These are phyloP conservation scores for Leccinum subrobustum DNA, from an alignment of 1,284 basidiomycete genomes.

Conservation along the genomic window DNA sequence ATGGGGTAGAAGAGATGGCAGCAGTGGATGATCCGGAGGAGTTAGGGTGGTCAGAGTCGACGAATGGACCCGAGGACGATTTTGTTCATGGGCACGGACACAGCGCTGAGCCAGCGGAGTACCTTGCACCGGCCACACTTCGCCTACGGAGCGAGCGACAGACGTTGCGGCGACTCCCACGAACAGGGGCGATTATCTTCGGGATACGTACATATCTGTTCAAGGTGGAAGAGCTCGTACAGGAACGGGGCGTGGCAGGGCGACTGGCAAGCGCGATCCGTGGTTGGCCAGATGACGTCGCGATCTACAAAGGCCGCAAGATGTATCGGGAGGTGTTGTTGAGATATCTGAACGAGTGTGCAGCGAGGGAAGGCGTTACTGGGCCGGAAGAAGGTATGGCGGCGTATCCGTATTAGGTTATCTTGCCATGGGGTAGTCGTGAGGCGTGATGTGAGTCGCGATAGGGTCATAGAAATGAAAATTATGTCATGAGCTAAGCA, in stretches of 20 bases:
- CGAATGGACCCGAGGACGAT: conserved; percentile 62
- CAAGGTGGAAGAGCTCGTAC: conserved; percentile 52
- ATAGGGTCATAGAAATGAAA: conserved; percentile 5
- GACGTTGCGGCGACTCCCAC: conserved; percentile 65
- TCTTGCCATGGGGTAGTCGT: conserved; percentile 1
- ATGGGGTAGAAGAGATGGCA: conserved; percentile 12
- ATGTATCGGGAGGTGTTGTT: conserved; percentile 46
- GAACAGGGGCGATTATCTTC: conserved; percentile 68
- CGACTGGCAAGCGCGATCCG: conserved; percentile 65
- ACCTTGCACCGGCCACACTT: conserved; percentile 43
- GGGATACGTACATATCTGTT: conserved; percentile 72
- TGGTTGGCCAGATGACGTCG: conserved; percentile 67
- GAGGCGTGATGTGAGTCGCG: conserved; percentile 2
- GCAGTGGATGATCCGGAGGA: conserved; percentile 52
- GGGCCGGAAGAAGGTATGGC: background rate
- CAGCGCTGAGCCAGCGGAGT: conserved; percentile 24
- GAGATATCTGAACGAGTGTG: conserved; percentile 46
- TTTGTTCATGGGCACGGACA: conserved; percentile 41
- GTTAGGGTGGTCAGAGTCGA: conserved; percentile 65
- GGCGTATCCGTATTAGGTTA: conserved; percentile 17
- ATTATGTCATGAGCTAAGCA: background rate
- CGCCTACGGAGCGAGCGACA: conserved; percentile 70
- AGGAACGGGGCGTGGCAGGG: conserved; percentile 65
- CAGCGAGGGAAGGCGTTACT: conserved; percentile 27
- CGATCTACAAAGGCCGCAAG: conserved; percentile 58